These are phyloP conservation scores for Anthracocystis panici-leucophaei DNA, from an alignment of 1,284 basidiomycete species.

Conservation along the genomic window DNA sequence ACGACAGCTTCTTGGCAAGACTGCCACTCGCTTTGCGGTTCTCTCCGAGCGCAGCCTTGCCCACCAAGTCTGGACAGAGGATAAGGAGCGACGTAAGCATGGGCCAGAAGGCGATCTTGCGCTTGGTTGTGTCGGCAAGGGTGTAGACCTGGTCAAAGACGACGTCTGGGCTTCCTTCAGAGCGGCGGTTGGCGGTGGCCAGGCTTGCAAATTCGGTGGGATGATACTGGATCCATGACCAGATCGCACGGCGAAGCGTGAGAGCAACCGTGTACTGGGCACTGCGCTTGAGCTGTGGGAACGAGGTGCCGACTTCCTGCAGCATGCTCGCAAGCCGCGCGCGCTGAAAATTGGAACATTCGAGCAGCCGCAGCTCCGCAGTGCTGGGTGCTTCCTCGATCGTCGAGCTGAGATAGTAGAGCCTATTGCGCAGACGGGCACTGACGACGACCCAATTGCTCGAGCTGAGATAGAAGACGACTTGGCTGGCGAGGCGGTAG, in stretches of 20 bases:
- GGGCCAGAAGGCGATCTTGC: constrained; percentile 80
- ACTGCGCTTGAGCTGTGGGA: constrained; percentile 84
- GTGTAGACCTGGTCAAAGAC: constrained; percentile 68
- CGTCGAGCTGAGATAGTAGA: constrained; percentile 75
- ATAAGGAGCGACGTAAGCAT: constrained; percentile 82
- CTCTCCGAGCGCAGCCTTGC: constrained; percentile 71
- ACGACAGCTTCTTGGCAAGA: constrained; percentile 71
- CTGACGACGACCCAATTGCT: constrained; percentile 89
- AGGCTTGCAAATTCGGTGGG: constrained; percentile 84
- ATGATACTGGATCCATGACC: constrained; percentile 91
- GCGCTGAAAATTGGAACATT: constrained; percentile 71
- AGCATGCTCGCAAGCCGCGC: constrained; percentile 62
- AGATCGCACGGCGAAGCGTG: constrained; percentile 82
- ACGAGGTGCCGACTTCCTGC: constrained; percentile 82
- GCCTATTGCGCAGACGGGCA: constrained; percentile 79
- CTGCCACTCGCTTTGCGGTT: constrained; percentile 62
- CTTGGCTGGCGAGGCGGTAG: constrained; percentile 74
- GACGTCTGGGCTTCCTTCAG: constrained; percentile 68
- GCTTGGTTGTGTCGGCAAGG: constrained; percentile 71
- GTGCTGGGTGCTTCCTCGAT: constrained; percentile 74
- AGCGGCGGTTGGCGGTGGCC: constrained; percentile 71
- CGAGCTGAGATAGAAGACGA: constrained; percentile 88
- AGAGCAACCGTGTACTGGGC: constrained; percentile 80
- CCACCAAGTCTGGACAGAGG: constrained; percentile 81
- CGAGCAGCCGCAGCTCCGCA: constrained; percentile 79